These are phyloP conservation scores for Cicer chorassanicum DNA, from an alignment of 306 rosid species.

Conservation along the genomic window DNA sequence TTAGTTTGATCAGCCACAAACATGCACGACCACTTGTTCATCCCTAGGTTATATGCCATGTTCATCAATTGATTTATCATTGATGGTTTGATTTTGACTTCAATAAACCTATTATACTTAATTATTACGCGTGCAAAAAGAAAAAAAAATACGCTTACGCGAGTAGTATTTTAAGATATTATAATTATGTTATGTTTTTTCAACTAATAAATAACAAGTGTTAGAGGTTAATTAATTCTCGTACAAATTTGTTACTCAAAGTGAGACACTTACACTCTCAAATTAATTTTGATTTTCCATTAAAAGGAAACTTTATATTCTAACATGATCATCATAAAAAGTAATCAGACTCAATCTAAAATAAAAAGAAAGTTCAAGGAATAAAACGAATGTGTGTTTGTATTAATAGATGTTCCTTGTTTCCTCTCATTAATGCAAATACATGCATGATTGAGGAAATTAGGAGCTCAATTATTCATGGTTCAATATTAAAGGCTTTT, in stretches of 20 bases:
- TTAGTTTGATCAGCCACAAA: conserved; percentile 45
- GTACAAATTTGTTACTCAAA: not conserved
- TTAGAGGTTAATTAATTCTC: too few species aligned
- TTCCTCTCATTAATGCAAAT: conserved; percentile 18
- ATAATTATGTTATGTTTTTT: too few species aligned
- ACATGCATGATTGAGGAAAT: conserved; percentile 12
- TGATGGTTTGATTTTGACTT: conserved; percentile 17
- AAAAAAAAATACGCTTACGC: too few species aligned
- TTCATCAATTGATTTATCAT: conserved; percentile 44
- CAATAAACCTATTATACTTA: not conserved
- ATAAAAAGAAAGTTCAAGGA: not conserved
- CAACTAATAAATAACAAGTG: too few species aligned
- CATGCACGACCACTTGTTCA: conserved; percentile 35
- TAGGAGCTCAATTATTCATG: not conserved
- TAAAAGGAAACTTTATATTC: not conserved
- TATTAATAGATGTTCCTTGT: conserved; percentile 4
- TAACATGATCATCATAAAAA: not conserved
- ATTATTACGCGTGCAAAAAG: too few species aligned
- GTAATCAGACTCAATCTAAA: not conserved
- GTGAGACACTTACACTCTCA: not conserved
- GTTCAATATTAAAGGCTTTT: not conserved
- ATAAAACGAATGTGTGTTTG: not conserved
- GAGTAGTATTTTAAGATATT: too few species aligned
- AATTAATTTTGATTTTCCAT: not conserved
- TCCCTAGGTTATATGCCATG: conserved; percentile 26